These are phyloP conservation scores for Thalia dealbata DNA, from an alignment of 176 grass and related monocot species.

Conservation along the genomic window DNA sequence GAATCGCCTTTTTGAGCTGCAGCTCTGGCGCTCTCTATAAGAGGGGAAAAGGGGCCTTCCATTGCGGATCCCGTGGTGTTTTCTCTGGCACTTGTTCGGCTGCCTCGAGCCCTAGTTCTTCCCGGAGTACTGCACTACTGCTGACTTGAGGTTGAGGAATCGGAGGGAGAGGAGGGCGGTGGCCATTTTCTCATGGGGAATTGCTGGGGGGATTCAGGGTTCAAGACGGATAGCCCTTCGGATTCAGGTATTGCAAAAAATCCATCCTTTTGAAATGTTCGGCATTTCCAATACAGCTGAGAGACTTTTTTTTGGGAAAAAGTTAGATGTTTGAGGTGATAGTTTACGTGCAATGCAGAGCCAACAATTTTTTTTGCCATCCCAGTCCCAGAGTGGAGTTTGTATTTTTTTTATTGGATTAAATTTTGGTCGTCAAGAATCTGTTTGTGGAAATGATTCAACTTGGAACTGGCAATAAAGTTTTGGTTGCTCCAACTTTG, in stretches of 20 bases:
- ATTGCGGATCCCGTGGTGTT: neutral
- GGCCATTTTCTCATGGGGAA: conserved; percentile 36
- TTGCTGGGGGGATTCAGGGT: conserved; percentile 33
- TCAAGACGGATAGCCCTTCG: conserved; percentile 28
- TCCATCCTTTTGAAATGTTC: conserved; percentile 5
- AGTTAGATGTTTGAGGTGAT: too few relatives aligned
- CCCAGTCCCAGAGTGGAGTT: neutral
- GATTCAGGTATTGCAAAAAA: conserved; percentile 29
- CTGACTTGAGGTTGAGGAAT: neutral
- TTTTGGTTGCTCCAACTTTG: too few relatives aligned
- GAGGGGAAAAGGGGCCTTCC: neutral
- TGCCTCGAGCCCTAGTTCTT: neutral
- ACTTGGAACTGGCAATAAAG: neutral
- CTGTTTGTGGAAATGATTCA: neutral
- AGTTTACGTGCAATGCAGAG: too few relatives aligned
- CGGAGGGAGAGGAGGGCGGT: neutral
- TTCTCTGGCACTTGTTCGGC: neutral
- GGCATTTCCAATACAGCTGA: neutral
- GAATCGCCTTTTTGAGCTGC: neutral
- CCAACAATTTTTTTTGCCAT: neutral
- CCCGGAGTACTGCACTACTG: neutral
- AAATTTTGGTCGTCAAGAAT: neutral
- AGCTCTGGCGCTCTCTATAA: neutral
- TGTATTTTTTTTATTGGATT: neutral
- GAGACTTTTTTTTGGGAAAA: too few relatives aligned